Evolutionary conservation across 1,139 yeast genomes (phyloP).

Genomic region (Dujonia santamariae): DNA sequence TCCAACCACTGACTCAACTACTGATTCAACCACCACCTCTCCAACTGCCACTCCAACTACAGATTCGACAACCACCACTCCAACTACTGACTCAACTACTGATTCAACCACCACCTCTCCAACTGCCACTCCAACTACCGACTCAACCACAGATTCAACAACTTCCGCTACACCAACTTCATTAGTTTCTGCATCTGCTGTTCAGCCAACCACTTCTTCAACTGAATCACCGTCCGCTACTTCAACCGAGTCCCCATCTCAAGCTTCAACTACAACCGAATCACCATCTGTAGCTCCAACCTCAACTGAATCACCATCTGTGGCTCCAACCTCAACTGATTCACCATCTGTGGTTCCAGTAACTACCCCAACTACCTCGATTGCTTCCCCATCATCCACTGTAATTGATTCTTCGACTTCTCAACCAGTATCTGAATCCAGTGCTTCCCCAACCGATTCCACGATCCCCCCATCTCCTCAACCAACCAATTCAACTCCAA

Average conservation of each 20-base stretch:
- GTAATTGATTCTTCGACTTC: not conserved
- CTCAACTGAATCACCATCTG: conserved; percentile 6
- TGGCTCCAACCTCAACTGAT: conserved; percentile 5
- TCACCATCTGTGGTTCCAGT: conserved; percentile 3
- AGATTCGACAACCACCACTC: conserved; percentile 4
- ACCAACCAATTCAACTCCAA: conserved; percentile 1
- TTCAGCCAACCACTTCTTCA: conserved; percentile 1
- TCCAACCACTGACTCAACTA: conserved; percentile 3
- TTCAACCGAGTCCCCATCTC: conserved; percentile 7
- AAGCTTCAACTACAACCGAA: conserved; percentile 1
- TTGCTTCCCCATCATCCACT: not conserved
- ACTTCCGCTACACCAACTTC: too few species aligned
- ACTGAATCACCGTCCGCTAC: conserved; percentile 2
- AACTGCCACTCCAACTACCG: not conserved
- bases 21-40: conserved; percentile 5
- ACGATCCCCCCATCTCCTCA: not conserved
- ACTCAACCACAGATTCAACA: not conserved
- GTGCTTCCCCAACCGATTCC: conserved; percentile 3
- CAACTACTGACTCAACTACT: conserved; percentile 2
- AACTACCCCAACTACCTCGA: not conserved
- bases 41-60: conserved; percentile 4
- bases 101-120: conserved; percentile 1
- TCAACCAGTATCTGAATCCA: not conserved
- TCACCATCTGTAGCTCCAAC: conserved; percentile 3
- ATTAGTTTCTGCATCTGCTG: not conserved